Percentiles rank a stretch among this genome's conserved stretches.
Evolutionary conservation across 2,329 filamentous ascomycete species (phyloP).

Genomic region (Fusarium sp.): DNA sequence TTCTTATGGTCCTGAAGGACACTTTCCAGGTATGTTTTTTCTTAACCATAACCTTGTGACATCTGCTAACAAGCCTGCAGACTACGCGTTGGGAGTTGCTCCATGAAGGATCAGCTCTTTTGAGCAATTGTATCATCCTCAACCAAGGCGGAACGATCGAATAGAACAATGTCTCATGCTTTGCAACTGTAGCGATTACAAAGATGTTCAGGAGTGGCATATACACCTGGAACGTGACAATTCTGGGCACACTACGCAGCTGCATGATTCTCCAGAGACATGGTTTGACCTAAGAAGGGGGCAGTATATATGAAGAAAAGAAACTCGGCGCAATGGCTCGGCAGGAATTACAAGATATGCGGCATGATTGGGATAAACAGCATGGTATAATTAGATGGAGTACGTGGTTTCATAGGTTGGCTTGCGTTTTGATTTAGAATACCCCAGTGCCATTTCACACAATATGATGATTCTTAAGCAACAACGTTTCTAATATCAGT

Average conservation of each 20-base stretch:
- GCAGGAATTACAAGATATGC: constrained; percentile 14
- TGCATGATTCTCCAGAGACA: not conserved
- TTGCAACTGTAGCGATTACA: not conserved
- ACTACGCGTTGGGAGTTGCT: constrained; percentile 92
- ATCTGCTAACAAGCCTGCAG: constrained; percentile 41
- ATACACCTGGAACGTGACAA: not conserved
- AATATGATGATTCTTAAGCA: constrained; percentile 15
- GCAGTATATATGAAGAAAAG: constrained; percentile 13
- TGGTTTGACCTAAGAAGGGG: not conserved
- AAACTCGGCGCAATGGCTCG: constrained; percentile 23
- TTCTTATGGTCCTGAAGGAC: constrained; percentile 84
- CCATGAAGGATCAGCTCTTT: constrained; percentile 83
- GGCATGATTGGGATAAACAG: constrained; percentile 26
- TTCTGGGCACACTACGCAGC: not conserved
- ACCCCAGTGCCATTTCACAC: constrained; percentile 44
- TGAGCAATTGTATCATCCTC: constrained; percentile 81
- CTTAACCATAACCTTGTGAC: not conserved
- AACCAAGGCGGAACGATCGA: constrained; percentile 51
- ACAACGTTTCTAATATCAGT: not conserved
- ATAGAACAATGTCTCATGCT: constrained; percentile 5
- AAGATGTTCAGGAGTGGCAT: not conserved
- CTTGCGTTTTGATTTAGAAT: constrained; percentile 49
- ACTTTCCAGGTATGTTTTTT: constrained; percentile 68
- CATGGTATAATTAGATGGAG: constrained; percentile 38
- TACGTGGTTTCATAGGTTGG: constrained; percentile 33